Percentiles rank a stretch among this genome's conserved stretches.
Evolutionary conservation across 306 rosid genomes (phyloP).

Genomic region (Lablab purpureus): DNA sequence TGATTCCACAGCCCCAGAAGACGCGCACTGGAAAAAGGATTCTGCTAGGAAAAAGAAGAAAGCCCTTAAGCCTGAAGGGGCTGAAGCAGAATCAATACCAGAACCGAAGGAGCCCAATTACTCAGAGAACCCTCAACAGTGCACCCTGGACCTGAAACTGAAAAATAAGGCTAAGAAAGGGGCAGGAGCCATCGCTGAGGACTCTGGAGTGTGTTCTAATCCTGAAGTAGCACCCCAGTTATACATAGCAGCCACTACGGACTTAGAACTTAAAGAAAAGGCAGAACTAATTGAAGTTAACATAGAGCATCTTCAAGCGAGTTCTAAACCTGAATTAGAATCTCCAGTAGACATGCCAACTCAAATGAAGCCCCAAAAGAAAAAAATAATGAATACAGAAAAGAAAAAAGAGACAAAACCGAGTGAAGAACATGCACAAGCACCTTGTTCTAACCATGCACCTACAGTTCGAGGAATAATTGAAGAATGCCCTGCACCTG

Average conservation of each 20-base stretch:
- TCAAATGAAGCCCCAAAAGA: too few species aligned
- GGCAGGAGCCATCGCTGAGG: conserved; percentile 43
- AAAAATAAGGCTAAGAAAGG: neutral
- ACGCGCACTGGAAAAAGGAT: conserved; percentile 51
- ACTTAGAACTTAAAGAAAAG: neutral
- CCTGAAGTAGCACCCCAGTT: conserved; percentile 35
- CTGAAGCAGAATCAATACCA: neutral
- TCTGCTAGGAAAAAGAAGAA: conserved; percentile 40
- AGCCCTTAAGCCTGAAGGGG: conserved; percentile 43
- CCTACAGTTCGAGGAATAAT: too few species aligned
- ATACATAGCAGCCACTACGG: neutral
- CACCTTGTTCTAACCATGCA: too few species aligned
- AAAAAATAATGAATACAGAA: too few species aligned
- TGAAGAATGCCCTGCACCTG: too few species aligned
- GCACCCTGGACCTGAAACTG: neutral
- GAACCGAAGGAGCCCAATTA: neutral
- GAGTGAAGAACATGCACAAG: too few species aligned
- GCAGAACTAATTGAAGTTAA: neutral
- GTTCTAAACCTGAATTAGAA: neutral
- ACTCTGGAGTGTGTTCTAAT: neutral
- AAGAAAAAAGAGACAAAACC: too few species aligned
- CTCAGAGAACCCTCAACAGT: neutral
- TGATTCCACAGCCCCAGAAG: conserved; percentile 53
- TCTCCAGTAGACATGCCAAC: neutral
- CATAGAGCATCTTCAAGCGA: neutral